A percentile compares a stretch with the other conserved stretches of the same genome.
phyloP scores from a whole-genome alignment of 202 grass and related monocot genomes.

The Schoenoplectus triqueter region DNA sequence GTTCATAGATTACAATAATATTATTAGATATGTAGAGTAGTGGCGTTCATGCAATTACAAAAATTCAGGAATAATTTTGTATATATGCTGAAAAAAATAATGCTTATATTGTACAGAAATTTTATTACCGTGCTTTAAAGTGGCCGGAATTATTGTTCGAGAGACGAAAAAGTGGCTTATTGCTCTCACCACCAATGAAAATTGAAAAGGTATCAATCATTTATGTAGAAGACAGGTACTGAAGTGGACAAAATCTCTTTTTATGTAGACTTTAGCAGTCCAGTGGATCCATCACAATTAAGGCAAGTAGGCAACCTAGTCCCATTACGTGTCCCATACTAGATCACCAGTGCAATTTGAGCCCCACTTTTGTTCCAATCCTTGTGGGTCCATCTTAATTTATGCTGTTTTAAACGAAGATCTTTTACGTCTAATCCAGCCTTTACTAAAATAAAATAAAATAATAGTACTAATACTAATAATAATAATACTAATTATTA shows the following conservation, averaged over 20 bases:
- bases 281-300: slow-evolving; percentile 39
- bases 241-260: slow-evolving; percentile 37
- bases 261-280: slow-evolving; percentile 34
- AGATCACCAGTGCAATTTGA: not conserved
- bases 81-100: not conserved
- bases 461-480: not conserved
- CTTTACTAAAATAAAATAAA: too few relatives aligned
- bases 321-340: slow-evolving; percentile 40
- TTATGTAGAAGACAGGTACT: slow-evolving; percentile 28
- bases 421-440: not conserved
- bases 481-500: too few relatives aligned
- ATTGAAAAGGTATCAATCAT: slow-evolving; percentile 36
- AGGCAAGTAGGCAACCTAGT: slow-evolving; percentile 32
- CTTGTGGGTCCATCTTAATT: slow-evolving; percentile 9
- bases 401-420: slow-evolving; percentile 2
- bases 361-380: slow-evolving; percentile 35
- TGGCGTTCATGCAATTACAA: not conserved
- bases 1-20: not conserved
- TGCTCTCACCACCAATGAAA: slow-evolving; percentile 21
- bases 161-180: slow-evolving; percentile 14
- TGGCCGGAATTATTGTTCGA: not conserved
- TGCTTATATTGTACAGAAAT: not conserved
- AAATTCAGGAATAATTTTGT: not conserved
- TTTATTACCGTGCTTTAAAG: not conserved
- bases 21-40: not conserved